Evolutionary conservation across 768 basidiomycete species (phyloP), one percentile per base, ranked within the genome.

Genomic region (Lactifluus pinguis): DNA sequence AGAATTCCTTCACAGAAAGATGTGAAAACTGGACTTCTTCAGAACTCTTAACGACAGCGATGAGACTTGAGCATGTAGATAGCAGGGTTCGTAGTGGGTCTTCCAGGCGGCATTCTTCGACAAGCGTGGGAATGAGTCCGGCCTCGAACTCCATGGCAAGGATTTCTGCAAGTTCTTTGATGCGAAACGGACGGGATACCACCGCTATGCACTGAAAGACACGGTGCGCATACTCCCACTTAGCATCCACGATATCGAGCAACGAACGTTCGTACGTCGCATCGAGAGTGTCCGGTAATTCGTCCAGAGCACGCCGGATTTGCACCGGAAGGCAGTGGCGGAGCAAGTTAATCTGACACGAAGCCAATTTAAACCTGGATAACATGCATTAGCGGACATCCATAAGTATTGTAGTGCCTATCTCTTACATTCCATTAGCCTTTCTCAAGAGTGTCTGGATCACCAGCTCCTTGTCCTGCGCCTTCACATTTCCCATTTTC

Each of bases 1-100:
- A 29, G 38, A 49, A 60, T 15, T 61, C 60, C 36, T 47, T 61
- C 2, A 61, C 60, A 0, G 60, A 55, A 34, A 61, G 51, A 30
- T 61, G 60, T 5, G 60, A 10, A 21, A 61, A 61, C n/a, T 61
- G 54, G 14, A 61, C 47, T 14, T 53, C 14, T 17, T 9, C 11
- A 2, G 25, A 47, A 10, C 11, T n/a, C 8, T 56, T 7, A 15
- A 56, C 41, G 1, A 61, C 29, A 11, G 39, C 4, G n/a, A 61
- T 50, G 11, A 61, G 25, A 2, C 41, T 61, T 8, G 60, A 45
- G 13, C 60, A 61, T 0, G 10, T 44, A 4, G 49, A 55, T 4
- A 50, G 32, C 1, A 61, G 38, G 2, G 32, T 48, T 4, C 51
- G 19, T 5, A 2, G 3, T 4, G 60, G 39, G 8, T 56, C 36